Conservation (phyloP, 2,329 filamentous ascomycete species). For the Botrytis hyacinthi region DNA sequence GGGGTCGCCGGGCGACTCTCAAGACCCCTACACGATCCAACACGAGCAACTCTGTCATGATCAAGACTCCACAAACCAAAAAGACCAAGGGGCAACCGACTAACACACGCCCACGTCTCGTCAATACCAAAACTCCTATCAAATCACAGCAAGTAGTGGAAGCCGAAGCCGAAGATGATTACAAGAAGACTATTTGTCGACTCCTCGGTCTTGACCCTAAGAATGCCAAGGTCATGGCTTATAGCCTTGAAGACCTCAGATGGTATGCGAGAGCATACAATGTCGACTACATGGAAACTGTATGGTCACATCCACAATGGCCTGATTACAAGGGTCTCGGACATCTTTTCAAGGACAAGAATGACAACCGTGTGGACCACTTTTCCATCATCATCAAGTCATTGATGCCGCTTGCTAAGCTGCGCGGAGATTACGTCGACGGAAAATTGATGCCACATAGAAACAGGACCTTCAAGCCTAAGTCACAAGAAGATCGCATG, state of each 20-base stretch:
- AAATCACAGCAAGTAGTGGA: background rate
- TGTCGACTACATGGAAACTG: background rate
- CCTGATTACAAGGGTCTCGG: background rate
- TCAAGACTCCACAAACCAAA: background rate
- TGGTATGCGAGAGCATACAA: conserved; percentile 29
- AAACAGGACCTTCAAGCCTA: background rate
- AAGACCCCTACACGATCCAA: conserved; percentile 9
- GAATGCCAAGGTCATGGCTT: background rate
- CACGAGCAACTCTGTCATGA: background rate
- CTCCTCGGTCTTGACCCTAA: conserved; percentile 19
- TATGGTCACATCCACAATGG: background rate
- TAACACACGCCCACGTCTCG: background rate
- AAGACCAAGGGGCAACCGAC: background rate
- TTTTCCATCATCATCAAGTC: conserved; percentile 5
- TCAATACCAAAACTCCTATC: background rate
- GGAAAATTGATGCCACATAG: background rate
- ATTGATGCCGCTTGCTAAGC: background rate
- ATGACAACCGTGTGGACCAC: background rate
- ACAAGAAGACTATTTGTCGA: conserved; percentile 18
- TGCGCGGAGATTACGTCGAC: conserved; percentile 7
- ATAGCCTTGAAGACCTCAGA: conserved; percentile 23
- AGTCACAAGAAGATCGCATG: background rate
- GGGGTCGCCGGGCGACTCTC: background rate
- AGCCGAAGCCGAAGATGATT: background rate
- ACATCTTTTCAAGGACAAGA: background rate